Evolutionary conservation across 2,329 filamentous ascomycete species (phyloP).

Genomic region (Fusarium pseudoanthophilum): DNA sequence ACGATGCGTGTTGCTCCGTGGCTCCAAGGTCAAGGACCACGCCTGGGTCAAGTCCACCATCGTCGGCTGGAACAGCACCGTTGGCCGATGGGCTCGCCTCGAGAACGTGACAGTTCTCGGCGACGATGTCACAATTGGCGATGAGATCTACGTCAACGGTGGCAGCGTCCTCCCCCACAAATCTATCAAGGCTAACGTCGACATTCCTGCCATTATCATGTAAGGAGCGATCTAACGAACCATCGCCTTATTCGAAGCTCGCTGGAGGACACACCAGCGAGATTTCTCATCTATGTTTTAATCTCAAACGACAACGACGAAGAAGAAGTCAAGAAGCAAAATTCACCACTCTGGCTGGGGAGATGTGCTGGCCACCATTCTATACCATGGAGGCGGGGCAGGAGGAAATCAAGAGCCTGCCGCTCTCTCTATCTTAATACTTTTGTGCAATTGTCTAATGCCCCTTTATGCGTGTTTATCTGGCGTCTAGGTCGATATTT

Average conservation of each 20-base stretch:
- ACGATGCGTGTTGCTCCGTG: conserved; percentile 87
- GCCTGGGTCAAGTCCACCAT: conserved; percentile 99
- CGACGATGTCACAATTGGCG: conserved; percentile 96
- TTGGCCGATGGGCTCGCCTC: conserved; percentile 93
- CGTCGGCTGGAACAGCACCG: conserved; percentile 96
- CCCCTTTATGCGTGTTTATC: conserved; percentile 47
- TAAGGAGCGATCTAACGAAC: conserved; percentile 54
- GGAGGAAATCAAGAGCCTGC: conserved; percentile 33
- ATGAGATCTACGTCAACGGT: conserved; percentile 98
- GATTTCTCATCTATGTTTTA: conserved; percentile 22
- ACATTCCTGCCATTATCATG: conserved; percentile 78
- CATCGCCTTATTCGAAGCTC: conserved; percentile 3
- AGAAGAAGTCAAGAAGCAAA: conserved; percentile 36
- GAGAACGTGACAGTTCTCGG: conserved; percentile 99
- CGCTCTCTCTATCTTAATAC: conserved; percentile 42
- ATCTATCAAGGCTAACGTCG: conserved; percentile 98
- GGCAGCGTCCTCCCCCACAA: conserved; percentile 96
- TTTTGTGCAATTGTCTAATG: conserved; percentile 43
- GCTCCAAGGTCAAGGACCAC: conserved; percentile 97
- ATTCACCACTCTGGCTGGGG: conserved; percentile 43
- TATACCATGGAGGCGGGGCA: conserved; percentile 35
- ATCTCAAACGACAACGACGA: conserved; percentile 36
- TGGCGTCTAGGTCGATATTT: conserved; percentile 44
- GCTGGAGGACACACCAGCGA: conserved; percentile 40
- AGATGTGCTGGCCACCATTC: conserved; percentile 44